These are phyloP conservation scores for Eucalyptus shirleyi DNA, from an alignment of 345 rosid genomes.

Conservation along the genomic window DNA sequence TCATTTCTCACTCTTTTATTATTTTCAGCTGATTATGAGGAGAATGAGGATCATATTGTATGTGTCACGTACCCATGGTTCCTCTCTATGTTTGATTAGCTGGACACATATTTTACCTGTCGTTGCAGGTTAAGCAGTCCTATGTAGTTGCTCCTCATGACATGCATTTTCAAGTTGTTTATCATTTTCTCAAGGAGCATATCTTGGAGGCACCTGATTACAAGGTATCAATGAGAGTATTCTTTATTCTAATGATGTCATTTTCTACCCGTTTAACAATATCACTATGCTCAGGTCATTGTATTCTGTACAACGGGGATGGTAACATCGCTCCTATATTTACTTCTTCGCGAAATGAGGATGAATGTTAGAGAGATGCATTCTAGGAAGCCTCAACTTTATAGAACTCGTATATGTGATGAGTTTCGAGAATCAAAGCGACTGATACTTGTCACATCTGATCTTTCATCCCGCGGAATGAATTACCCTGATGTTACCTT, in stretches of 20 bases:
- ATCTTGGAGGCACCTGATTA: slow-evolving; percentile 41
- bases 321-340: slow-evolving; percentile 70
- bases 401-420: slow-evolving; percentile 60
- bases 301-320: slow-evolving; percentile 90
- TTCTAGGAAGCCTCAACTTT: slow-evolving; percentile 84
- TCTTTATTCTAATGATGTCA: background rate
- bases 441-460: slow-evolving; percentile 78
- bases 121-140: slow-evolving; percentile 67
- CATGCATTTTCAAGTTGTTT: slow-evolving; percentile 59
- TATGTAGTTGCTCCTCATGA: slow-evolving; percentile 61
- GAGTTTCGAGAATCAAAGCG: slow-evolving; percentile 78
- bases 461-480: slow-evolving; percentile 93
- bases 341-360: slow-evolving; percentile 71
- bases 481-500: slow-evolving; percentile 91
- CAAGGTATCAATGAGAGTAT: slow-evolving; percentile 36
- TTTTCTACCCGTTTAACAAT: background rate
- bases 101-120: background rate
- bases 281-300: slow-evolving; percentile 45
- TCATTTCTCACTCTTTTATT: background rate
- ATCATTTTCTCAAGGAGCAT: slow-evolving; percentile 65
- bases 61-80: background rate
- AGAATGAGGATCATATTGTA: background rate
- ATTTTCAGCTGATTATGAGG: background rate
- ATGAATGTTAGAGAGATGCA: slow-evolving; percentile 85
- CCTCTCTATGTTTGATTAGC: background rate